Percentiles rank a stretch among this genome's conserved stretches.
Evolutionary conservation across 2,329 filamentous ascomycete genomes (phyloP).

Genomic region (Penicillium sp.): DNA sequence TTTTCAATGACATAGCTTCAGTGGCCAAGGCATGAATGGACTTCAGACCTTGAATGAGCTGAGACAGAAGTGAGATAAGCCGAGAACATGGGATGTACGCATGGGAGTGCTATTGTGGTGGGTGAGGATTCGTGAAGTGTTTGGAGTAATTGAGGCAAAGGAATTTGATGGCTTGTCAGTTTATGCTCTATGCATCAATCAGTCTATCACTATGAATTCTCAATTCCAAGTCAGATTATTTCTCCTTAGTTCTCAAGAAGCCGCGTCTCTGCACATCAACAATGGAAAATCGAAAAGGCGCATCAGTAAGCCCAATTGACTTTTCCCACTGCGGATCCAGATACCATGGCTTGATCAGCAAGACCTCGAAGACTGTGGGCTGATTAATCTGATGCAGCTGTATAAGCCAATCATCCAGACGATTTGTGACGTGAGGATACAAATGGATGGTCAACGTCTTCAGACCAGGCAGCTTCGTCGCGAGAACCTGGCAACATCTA

Average conservation of each 20-base stretch:
- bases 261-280: neutral
- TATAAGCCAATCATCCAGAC: neutral
- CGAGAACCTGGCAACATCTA: neutral
- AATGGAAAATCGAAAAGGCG: neutral
- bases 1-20: neutral
- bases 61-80: neutral
- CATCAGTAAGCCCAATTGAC: neutral
- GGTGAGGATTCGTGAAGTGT: neutral
- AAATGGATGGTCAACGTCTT: neutral
- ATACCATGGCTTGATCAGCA: neutral
- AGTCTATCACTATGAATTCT: neutral
- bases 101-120: neutral
- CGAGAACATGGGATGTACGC: neutral
- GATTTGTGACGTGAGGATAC: neutral
- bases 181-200: neutral
- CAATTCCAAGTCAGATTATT: neutral
- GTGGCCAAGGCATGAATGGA: neutral
- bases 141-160: neutral
- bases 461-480: neutral
- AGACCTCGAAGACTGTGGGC: neutral
- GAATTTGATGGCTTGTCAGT: neutral
- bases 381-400: neutral
- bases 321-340: neutral
- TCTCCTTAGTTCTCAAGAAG: neutral
- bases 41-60: neutral